These are phyloP conservation scores for Scheffersomyces parashehatae DNA, from an alignment of 1,139 yeast species.

Conservation along the genomic window DNA sequence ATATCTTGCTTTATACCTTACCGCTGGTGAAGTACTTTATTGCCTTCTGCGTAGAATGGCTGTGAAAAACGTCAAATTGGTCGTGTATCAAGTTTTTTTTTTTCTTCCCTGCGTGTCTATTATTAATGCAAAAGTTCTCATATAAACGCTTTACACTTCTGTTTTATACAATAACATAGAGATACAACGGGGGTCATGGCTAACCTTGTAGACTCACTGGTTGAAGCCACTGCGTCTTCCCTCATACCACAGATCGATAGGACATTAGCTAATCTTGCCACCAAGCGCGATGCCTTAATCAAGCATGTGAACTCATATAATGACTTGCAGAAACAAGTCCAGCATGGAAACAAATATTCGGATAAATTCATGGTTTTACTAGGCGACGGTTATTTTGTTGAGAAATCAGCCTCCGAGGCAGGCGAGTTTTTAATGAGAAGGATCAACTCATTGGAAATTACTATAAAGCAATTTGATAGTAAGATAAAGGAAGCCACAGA, in stretches of 20 bases:
- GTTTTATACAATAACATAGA: no score
- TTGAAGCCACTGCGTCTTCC: no score
- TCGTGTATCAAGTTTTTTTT: no score
- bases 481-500: conserved; percentile 47
- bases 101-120: no score
- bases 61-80: no score
- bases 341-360: neutral
- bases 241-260: conserved; percentile 10
- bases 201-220: no score
- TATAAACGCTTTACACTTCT: no score
- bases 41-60: no score
- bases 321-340: conserved; percentile 8
- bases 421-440: conserved; percentile 42
- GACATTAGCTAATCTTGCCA: conserved; percentile 14
- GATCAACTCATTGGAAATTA: conserved; percentile 33
- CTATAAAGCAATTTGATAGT: conserved; percentile 36
- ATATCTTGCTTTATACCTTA: no score
- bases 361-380: conserved; percentile 42
- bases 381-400: conserved; percentile 64
- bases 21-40: no score
- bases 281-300: conserved; percentile 13
- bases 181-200: no score
- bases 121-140: no score
- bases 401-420: conserved; percentile 47
- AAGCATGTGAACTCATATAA: conserved; percentile 13